Conservation (phyloP, 306 rosid species). For the Rosa lucieae region DNA sequence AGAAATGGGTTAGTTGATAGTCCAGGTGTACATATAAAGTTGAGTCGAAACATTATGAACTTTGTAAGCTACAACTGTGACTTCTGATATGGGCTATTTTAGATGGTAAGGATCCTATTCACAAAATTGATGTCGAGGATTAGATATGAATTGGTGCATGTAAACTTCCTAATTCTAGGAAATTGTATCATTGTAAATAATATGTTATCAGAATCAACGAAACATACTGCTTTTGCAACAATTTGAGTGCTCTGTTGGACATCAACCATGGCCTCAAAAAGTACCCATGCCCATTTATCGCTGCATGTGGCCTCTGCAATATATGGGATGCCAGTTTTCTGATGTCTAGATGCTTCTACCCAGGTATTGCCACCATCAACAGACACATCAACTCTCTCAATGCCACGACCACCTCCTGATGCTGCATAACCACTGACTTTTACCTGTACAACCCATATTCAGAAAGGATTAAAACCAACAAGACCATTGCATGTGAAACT, state of each 20-base stretch:
- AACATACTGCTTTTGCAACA: slow-evolving; percentile 85
- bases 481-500: not conserved
- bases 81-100: slow-evolving; percentile 5
- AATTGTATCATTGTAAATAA: slow-evolving; percentile 1
- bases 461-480: slow-evolving; percentile 8
- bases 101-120: slow-evolving; percentile 4
- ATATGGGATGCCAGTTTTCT: slow-evolving; percentile 55
- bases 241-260: slow-evolving; percentile 60
- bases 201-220: slow-evolving; percentile 8
- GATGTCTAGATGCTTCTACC: slow-evolving; percentile 74
- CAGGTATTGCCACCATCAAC: slow-evolving; percentile 86
- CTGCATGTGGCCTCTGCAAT: slow-evolving; percentile 53
- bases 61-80: not conserved
- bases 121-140: slow-evolving; percentile 4
- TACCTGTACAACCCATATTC: slow-evolving; percentile 44
- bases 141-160: slow-evolving; percentile 2
- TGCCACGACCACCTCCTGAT: slow-evolving; percentile 94
- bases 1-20: slow-evolving; percentile 12
- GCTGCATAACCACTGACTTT: slow-evolving; percentile 82
- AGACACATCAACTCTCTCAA: slow-evolving; percentile 89
- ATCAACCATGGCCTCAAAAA: slow-evolving; percentile 65
- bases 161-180: slow-evolving; percentile 9
- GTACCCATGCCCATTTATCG: slow-evolving; percentile 99
- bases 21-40: not conserved
- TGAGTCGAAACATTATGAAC: not conserved